A percentile compares a stretch with the other conserved stretches of the same genome.
These are phyloP conservation scores for Colletotrichum noveboracense DNA, from an alignment of 2,329 filamentous ascomycete species.

Conservation along the genomic window DNA sequence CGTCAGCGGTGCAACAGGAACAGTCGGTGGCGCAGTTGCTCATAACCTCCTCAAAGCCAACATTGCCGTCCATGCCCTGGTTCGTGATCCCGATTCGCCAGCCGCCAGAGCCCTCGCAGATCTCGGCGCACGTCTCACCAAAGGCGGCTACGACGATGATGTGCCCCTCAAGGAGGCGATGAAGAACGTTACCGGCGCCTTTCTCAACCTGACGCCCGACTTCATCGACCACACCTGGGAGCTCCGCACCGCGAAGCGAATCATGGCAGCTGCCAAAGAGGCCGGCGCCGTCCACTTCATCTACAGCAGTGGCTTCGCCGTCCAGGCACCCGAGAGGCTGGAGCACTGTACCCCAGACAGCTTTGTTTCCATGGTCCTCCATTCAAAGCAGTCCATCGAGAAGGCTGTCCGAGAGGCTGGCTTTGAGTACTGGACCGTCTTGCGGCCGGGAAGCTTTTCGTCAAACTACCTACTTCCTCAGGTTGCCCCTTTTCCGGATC, in stretches of 20 bases:
- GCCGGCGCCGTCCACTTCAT: constrained; percentile 41
- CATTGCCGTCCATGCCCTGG: constrained; percentile 33
- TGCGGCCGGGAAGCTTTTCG: constrained; percentile 58
- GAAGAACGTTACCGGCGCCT: constrained; percentile 34
- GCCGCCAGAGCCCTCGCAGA: constrained; percentile 31
- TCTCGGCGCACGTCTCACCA: constrained; percentile 36
- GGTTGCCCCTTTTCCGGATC: constrained; percentile 41
- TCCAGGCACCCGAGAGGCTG: constrained; percentile 32
- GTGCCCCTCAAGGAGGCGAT: constrained; percentile 33
- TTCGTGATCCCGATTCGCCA: constrained; percentile 33
- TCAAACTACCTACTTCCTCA: constrained; percentile 51
- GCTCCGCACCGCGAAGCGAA: constrained; percentile 30
- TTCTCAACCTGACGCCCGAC: constrained; percentile 37
- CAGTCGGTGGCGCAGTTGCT: constrained; percentile 41
- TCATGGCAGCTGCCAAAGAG: constrained; percentile 41
- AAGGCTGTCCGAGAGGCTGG: constrained; percentile 36
- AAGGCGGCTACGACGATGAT: constrained; percentile 38
- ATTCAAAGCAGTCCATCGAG: constrained; percentile 49
- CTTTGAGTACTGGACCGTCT: constrained; percentile 50
- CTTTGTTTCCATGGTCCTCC: constrained; percentile 33
- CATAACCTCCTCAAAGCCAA: constrained; percentile 34
- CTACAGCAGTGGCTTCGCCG: constrained; percentile 38
- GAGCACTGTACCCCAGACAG: constrained; percentile 29
- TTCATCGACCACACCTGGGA: constrained; percentile 35
- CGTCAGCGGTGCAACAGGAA: constrained; percentile 44